Percentiles rank a stretch among this genome's conserved stretches.
Evolutionary conservation across 495 filamentous ascomycete species (phyloP).

Genomic region (Entonaema liquescens): DNA sequence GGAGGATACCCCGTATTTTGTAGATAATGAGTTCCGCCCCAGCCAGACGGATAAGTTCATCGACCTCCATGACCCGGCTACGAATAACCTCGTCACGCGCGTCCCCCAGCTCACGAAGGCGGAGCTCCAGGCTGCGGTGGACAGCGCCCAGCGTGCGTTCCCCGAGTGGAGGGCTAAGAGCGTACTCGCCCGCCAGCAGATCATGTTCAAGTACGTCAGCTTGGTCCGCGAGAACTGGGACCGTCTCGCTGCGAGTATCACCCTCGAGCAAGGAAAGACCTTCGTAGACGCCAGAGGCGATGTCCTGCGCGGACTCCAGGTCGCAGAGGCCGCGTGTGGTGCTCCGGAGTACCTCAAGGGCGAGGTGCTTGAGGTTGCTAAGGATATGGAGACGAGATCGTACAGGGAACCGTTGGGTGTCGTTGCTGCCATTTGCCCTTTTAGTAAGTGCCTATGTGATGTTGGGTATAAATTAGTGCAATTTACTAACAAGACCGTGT

Average conservation of each 20-base stretch:
- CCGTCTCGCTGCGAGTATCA: constrained; percentile 92
- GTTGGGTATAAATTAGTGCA: neutral
- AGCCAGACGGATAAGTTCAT: constrained; percentile 85
- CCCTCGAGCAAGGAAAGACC: constrained; percentile 98
- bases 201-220: constrained; percentile 95
- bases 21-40: constrained; percentile 87
- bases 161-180: constrained; percentile 85
- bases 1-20: constrained; percentile 85
- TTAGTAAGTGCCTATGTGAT: constrained; percentile 70
- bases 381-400: constrained; percentile 98
- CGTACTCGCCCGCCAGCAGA: constrained; percentile 86
- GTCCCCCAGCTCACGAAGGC: constrained; percentile 93
- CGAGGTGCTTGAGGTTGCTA: constrained; percentile 94
- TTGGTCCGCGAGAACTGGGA: constrained; percentile 97
- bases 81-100: constrained; percentile 97
- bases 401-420: constrained; percentile 95
- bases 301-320: constrained; percentile 93
- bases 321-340: constrained; percentile 94
- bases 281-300: constrained; percentile 96
- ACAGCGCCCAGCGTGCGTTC: constrained; percentile 89
- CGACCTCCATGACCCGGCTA: constrained; percentile 93
- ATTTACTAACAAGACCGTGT: constrained; percentile 29
- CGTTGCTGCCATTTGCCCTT: constrained; percentile 96
- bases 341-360: constrained; percentile 94
- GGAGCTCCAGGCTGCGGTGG: constrained; percentile 87